Evolutionary conservation across 2,329 filamentous ascomycete species (phyloP), one percentile per base, ranked within the genome.

Genomic region (Aureobasidium sp.): DNA sequence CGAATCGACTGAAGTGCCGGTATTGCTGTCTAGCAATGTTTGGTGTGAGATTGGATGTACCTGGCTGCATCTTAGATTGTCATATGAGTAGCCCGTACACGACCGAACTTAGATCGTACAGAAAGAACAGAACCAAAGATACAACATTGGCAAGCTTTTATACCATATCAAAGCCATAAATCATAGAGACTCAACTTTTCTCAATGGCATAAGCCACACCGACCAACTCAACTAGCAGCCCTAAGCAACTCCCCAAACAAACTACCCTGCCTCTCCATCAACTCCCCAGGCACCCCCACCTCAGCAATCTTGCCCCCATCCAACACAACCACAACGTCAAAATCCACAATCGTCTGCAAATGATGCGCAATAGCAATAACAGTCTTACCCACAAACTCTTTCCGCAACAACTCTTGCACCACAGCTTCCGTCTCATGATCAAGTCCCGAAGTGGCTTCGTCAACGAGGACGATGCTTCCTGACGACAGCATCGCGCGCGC

Each of bases 281-380:
- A 49, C 58, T 68, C 66, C 15, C 41, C 48, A 9, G 70, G 70
- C 42, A 61, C 52, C 14, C 67, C 69, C 20, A 66, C 52, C 62
- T 84, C 81, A 1, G 79, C 75, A 11, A 83, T 69, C 52, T 68
- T 67, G 3, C 81, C 82, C 9, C 72, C 70, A 29, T 82, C 78
- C 73, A 84, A 76, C 8, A 84, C 78, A 1, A 79, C 74, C 31
- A 84, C 77, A 27, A 70, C 71, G 67, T 84, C 81, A 67, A 81
- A 83, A 59, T 81, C 78, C 64, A 81, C 72, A 15, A 85, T 81
- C 62, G 81, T 82, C 41, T 82, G 78, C 45, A 85, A 73, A 31
- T 82, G 81, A 70, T 85, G 82, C 5, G 82, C 81, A 1, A 85
- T 80, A 0, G 80, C 77, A 56, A 85, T 76, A 61, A 89, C 81